These are phyloP conservation scores for Metschnikowia corniflorae DNA, from an alignment of 805 yeast genomes.

Conservation along the genomic window DNA sequence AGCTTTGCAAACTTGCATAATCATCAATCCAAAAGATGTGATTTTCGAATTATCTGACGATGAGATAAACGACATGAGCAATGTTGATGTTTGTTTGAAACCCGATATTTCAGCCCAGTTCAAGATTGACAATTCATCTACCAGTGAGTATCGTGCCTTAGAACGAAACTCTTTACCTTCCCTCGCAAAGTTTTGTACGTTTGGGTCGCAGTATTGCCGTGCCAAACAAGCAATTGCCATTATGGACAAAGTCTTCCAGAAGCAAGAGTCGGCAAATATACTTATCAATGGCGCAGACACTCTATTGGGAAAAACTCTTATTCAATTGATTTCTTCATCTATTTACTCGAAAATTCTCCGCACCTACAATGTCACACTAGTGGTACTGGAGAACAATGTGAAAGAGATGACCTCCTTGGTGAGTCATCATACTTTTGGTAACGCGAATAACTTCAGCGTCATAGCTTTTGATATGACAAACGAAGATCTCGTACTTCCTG, in stretches of 20 bases:
- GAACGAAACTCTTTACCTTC: slow-evolving; percentile 17
- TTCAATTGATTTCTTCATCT: slow-evolving; percentile 32
- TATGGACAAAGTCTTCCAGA: slow-evolving; percentile 17
- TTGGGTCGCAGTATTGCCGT: slow-evolving; percentile 34
- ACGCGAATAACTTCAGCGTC: slow-evolving; percentile 21
- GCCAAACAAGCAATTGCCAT: slow-evolving; percentile 35
- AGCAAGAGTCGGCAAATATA: slow-evolving; percentile 24
- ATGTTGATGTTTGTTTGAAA: slow-evolving; percentile 24
- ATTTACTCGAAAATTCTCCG: slow-evolving; percentile 21
- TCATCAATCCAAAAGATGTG: slow-evolving; percentile 45
- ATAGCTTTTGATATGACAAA: slow-evolving; percentile 33
- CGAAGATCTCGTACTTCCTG: slow-evolving; percentile 33
- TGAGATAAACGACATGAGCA: slow-evolving; percentile 19
- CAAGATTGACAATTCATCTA: slow-evolving; percentile 8
- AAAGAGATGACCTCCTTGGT: slow-evolving; percentile 22
- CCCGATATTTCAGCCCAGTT: slow-evolving; percentile 10
- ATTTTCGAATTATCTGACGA: slow-evolving; percentile 27
- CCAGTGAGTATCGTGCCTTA: neutral
- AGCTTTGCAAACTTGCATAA: slow-evolving; percentile 52
- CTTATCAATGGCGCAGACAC: slow-evolving; percentile 45
- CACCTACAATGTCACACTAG: slow-evolving; percentile 28
- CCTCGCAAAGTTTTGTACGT: slow-evolving; percentile 30
- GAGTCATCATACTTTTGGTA: slow-evolving; percentile 18
- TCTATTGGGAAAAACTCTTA: slow-evolving; percentile 32
- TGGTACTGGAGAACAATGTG: slow-evolving; percentile 24